Conservation (phyloP, 768 basidiomycete genomes). For the Trichaptum fuscoviolaceum region DNA sequence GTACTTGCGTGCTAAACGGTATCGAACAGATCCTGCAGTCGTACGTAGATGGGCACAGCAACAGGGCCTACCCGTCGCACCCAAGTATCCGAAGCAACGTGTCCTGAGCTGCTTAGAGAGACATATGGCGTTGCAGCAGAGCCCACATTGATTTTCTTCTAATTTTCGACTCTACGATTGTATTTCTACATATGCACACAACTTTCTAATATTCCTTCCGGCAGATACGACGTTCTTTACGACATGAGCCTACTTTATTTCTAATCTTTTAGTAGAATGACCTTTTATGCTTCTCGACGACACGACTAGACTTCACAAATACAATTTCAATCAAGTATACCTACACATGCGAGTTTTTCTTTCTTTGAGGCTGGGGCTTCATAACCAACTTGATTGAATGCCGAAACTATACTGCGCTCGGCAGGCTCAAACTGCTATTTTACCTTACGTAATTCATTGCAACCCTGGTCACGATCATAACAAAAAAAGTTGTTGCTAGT, state of each 20-base stretch:
- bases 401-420: too few relatives aligned
- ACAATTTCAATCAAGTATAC: too few relatives aligned
- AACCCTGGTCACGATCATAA: neutral
- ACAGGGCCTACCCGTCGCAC: constrained; percentile 46
- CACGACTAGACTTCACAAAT: neutral
- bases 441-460: neutral
- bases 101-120: constrained; percentile 58
- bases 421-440: too few relatives aligned
- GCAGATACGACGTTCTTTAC: neutral
- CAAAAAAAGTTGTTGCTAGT: neutral
- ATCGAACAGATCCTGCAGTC: constrained; percentile 43
- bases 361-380: too few relatives aligned
- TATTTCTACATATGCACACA: neutral
- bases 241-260: neutral
- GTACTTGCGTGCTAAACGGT: neutral
- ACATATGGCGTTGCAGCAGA: constrained; percentile 29
- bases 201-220: neutral
- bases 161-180: neutral
- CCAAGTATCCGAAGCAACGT: constrained; percentile 50
- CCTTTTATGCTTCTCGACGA: neutral
- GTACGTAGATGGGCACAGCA: constrained; percentile 55
- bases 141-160: neutral
- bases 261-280: neutral
- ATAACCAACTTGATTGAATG: too few relatives aligned
- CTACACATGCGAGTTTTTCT: too few relatives aligned